Base-by-base conservation (phyloP, 371 early-diverging fungal species). In the Mucor sp. region DNA sequence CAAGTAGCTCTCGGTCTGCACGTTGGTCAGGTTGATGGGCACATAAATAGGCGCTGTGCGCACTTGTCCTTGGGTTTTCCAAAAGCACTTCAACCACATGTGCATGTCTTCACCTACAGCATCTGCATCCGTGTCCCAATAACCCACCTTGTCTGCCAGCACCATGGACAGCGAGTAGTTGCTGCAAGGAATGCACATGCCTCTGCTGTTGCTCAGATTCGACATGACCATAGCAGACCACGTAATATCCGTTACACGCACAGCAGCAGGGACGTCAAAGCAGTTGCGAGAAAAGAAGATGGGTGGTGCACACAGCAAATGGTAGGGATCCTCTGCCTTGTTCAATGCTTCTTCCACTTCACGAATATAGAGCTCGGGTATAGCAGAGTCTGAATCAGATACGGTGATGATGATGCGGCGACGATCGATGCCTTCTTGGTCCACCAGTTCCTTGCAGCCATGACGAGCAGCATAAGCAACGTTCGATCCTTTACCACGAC, bases 91-190 rank as follows among this genome's bases (percentile, higher is more conserved):
- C 28, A 93, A 80, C 83, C 87, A 88, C 93, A 93, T 93, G 75
- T 93, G 94, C 88, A 93, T 86, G 71, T 93, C 94, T 72, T 93
- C 94, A 23, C 92, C 94, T 37, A 92, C 88, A 21, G 91, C 89
- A 78, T 92, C 91, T 7, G 91, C 86, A 70, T 89, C 88, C 9
- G 87, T 85, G 71, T 93, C 94, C 94, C 94, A 93, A 66, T 88
- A 92, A 33, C 86, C 86, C 37, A 93, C 91, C 58, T 87, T 71
- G 25, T 86, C 79, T 17, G 89, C 90, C 39, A 93, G 82, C 28
- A 85, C 83, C 86, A 92, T 86, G 27, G 87, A 83, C 33, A 93
- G 69, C 43, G 89, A 85, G 76, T 93, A 93, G 11, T 87, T 90
- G 9, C 90, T 89, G 71, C 94, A 92, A 33, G 94, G 94, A 60